Percentiles rank a stretch among this genome's conserved stretches.
Conservation (phyloP, 495 filamentous ascomycete genomes). For the Trichodelitschia bisporula region DNA sequence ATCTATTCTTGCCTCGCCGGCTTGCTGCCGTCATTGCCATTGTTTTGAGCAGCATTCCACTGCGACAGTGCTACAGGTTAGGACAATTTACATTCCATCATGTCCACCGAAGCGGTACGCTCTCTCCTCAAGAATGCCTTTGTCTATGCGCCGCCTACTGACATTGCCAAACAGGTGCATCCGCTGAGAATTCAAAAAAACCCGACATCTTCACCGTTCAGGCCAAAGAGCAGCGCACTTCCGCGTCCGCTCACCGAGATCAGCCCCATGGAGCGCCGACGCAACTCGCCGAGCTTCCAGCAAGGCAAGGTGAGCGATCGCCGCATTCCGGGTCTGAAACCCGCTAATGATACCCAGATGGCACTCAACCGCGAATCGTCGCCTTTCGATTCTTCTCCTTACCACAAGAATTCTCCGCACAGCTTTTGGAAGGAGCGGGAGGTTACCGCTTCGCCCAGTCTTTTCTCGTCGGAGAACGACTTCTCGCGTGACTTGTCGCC, state of each 20-base stretch:
- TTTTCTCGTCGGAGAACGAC: slow-evolving; percentile 44
- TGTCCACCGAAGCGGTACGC: too few species aligned
- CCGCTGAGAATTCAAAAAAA: too few species aligned
- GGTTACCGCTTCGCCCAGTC: slow-evolving; percentile 27
- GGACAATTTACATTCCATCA: too few species aligned
- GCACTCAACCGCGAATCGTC: slow-evolving; percentile 41
- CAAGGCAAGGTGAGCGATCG: slow-evolving; percentile 15
- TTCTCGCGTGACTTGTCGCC: slow-evolving; percentile 25
- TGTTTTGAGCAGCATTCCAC: too few species aligned
- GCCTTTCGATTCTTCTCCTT: slow-evolving; percentile 27
- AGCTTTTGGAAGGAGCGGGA: slow-evolving; percentile 72
- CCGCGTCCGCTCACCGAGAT: slow-evolving; percentile 20
- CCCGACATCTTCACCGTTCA: too few species aligned
- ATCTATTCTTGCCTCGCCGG: too few species aligned
- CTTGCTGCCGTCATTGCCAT: too few species aligned
- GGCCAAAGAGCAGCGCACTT: too few species aligned
- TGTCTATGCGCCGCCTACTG: too few species aligned
- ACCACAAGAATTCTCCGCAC: slow-evolving; percentile 29
- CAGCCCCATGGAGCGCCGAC: slow-evolving; percentile 13
- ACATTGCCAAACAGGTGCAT: too few species aligned
- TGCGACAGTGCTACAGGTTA: too few species aligned
- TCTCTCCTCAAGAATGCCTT: too few species aligned
- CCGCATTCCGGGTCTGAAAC: background rate
- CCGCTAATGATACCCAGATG: slow-evolving; percentile 14
- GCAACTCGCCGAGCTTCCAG: slow-evolving; percentile 20